Evolutionary conservation across 2,329 filamentous ascomycete genomes (phyloP).

Genomic region (Pseudocercospora fijiensis): DNA sequence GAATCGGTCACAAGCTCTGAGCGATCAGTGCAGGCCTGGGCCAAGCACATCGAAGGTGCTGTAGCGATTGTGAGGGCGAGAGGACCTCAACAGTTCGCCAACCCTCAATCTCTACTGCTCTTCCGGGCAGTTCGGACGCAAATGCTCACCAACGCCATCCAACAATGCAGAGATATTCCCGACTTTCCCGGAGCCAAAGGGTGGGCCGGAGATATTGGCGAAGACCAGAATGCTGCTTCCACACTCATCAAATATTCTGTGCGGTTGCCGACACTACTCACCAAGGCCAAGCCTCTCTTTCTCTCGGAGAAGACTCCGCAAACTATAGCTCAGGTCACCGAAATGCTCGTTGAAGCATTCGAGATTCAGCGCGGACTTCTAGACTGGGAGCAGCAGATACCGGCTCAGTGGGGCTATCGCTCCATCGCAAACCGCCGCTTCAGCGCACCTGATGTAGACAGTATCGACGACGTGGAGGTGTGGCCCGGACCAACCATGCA

Average conservation of each 20-base stretch:
- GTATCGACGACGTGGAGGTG: constrained; percentile 10
- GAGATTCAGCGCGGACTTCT: background rate
- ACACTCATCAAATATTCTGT: constrained; percentile 6
- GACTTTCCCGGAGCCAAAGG: constrained; percentile 11
- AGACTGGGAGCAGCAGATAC: constrained; percentile 10
- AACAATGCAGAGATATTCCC: constrained; percentile 11
- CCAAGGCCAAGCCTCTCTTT: constrained; percentile 5
- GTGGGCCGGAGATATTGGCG: constrained; percentile 10
- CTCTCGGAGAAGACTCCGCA: background rate
- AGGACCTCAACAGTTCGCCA: constrained; percentile 9
- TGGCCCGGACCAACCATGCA: constrained; percentile 15
- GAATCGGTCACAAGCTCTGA: constrained; percentile 11
- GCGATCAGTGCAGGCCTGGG: constrained; percentile 15
- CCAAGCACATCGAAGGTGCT: constrained; percentile 18
- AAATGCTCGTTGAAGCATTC: constrained; percentile 8
- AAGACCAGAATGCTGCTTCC: background rate
- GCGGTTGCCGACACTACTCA: constrained; percentile 3
- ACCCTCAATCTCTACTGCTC: constrained; percentile 11
- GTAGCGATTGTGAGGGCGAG: constrained; percentile 13
- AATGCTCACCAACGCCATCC: constrained; percentile 15
- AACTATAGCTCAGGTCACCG: background rate
- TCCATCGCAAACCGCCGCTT: constrained; percentile 9
- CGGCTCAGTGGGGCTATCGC: constrained; percentile 8
- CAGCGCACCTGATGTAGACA: background rate
- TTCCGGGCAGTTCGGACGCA: constrained; percentile 17